phyloP scores from a whole-genome alignment of 805 yeast species.

The Kodamaea restingae region DNA sequence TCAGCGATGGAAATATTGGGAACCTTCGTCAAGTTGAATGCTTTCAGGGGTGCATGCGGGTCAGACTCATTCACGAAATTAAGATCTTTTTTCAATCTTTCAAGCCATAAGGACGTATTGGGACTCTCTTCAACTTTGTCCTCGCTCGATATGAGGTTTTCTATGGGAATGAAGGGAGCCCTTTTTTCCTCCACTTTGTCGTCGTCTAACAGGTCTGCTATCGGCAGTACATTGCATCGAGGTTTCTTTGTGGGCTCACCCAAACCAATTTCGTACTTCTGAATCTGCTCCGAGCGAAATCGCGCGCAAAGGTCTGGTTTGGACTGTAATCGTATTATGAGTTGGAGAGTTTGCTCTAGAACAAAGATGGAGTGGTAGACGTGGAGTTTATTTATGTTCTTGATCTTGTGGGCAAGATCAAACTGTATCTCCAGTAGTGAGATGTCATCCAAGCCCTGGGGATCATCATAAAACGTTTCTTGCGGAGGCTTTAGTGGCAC shows the following conservation, averaged over 20 bases:
- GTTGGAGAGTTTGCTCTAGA: slow-evolving; percentile 26
- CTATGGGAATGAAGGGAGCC: slow-evolving; percentile 19
- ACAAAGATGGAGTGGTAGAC: slow-evolving; percentile 32
- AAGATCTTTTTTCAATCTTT: slow-evolving; percentile 22
- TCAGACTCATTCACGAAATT: too few relatives aligned
- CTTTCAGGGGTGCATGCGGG: too few relatives aligned
- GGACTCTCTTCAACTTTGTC: slow-evolving; percentile 13
- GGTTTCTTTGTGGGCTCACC: too few relatives aligned
- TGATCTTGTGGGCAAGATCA: slow-evolving; percentile 28
- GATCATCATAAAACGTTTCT: slow-evolving; percentile 42
- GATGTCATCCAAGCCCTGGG: slow-evolving; percentile 31
- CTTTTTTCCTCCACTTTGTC: background rate
- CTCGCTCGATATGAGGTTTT: slow-evolving; percentile 16
- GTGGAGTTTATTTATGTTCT: slow-evolving; percentile 34
- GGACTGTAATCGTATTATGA: slow-evolving; percentile 29
- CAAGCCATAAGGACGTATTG: slow-evolving; percentile 4
- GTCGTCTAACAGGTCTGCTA: background rate
- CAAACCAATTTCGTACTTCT: too few relatives aligned
- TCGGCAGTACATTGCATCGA: too few relatives aligned
- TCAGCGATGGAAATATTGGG: slow-evolving; percentile 35
- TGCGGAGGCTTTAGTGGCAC: slow-evolving; percentile 35
- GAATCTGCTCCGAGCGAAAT: slow-evolving; percentile 26
- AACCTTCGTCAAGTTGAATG: slow-evolving; percentile 30
- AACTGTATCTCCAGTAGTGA: slow-evolving; percentile 30
- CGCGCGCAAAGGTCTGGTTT: slow-evolving; percentile 19